These are phyloP conservation scores for Dalbergia cultrata DNA, from an alignment of 306 rosid species.

Conservation along the genomic window DNA sequence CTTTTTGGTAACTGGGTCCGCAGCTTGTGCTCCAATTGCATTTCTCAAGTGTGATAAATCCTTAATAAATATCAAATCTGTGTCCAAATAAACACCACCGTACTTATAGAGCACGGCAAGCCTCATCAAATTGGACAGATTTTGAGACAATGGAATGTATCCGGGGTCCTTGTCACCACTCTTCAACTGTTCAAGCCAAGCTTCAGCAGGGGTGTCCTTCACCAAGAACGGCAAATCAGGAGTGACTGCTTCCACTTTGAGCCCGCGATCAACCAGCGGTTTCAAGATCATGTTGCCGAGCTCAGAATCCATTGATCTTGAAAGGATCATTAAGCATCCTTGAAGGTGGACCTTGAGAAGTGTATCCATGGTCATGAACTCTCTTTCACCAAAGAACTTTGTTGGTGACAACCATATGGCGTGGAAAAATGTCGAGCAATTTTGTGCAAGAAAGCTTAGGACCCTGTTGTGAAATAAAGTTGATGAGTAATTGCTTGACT, in stretches of 20 bases:
- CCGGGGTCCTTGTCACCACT: slow-evolving; percentile 65
- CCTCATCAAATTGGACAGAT: slow-evolving; percentile 69
- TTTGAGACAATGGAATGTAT: slow-evolving; percentile 65
- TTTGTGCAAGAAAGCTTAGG: slow-evolving; percentile 37
- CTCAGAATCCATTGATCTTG: slow-evolving; percentile 66
- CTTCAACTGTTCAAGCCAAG: slow-evolving; percentile 55
- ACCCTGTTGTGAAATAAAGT: slow-evolving; percentile 52
- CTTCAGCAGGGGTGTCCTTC: slow-evolving; percentile 63
- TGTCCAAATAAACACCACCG: slow-evolving; percentile 71
- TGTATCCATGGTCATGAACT: slow-evolving; percentile 61
- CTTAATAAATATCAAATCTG: slow-evolving; percentile 59
- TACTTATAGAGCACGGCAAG: slow-evolving; percentile 62
- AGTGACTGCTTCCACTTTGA: slow-evolving; percentile 61
- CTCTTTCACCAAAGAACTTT: slow-evolving; percentile 56
- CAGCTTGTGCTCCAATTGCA: slow-evolving; percentile 67
- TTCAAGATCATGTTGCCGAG: slow-evolving; percentile 56
- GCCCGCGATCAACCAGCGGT: slow-evolving; percentile 58
- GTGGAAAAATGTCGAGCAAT: slow-evolving; percentile 58
- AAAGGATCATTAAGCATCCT: slow-evolving; percentile 67
- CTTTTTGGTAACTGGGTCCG: slow-evolving; percentile 44
- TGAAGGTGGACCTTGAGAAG: slow-evolving; percentile 65
- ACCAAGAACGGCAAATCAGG: slow-evolving; percentile 74
- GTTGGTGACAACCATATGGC: slow-evolving; percentile 67
- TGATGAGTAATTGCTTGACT: slow-evolving; percentile 44
- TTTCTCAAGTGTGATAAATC: slow-evolving; percentile 59